phyloP scores from a whole-genome alignment of 2,329 filamentous ascomycete genomes.

The Peltaster fructicola region DNA sequence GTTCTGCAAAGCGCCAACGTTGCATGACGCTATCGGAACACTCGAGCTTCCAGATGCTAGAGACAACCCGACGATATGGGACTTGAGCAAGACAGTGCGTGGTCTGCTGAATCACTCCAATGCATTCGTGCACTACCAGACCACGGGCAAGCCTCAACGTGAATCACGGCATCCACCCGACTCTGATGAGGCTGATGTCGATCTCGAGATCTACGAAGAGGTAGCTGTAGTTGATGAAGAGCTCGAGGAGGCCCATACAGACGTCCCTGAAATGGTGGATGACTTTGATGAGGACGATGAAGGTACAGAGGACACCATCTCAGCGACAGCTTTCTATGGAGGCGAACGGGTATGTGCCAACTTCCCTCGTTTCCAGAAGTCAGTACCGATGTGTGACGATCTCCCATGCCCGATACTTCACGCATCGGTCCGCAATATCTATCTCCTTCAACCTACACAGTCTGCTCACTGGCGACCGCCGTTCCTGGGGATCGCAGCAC shows the following conservation, averaged over 20 bases:
- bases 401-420: slow-evolving; percentile 24
- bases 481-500: slow-evolving; percentile 21
- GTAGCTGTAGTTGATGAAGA: not conserved
- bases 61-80: slow-evolving; percentile 11
- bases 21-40: slow-evolving; percentile 12
- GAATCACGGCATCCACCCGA: no score
- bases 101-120: slow-evolving; percentile 8
- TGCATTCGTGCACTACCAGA: no score
- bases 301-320: slow-evolving; percentile 11
- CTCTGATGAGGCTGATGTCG: no score
- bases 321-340: slow-evolving; percentile 11
- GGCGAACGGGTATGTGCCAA: slow-evolving; percentile 13
- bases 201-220: not conserved
- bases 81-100: slow-evolving; percentile 13
- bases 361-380: slow-evolving; percentile 11
- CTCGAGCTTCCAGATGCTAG: slow-evolving; percentile 8
- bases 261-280: slow-evolving; percentile 3
- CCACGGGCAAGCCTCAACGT: no score
- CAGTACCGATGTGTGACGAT: slow-evolving; percentile 12
- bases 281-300: slow-evolving; percentile 11
- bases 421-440: slow-evolving; percentile 25
- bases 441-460: slow-evolving; percentile 22
- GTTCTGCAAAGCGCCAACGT: slow-evolving; percentile 12
- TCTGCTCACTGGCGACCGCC: slow-evolving; percentile 10
- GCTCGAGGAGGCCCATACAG: not conserved